Base-by-base conservation (phyloP, 352 stramenopile species). In the Blastocystis sp. region DNA sequence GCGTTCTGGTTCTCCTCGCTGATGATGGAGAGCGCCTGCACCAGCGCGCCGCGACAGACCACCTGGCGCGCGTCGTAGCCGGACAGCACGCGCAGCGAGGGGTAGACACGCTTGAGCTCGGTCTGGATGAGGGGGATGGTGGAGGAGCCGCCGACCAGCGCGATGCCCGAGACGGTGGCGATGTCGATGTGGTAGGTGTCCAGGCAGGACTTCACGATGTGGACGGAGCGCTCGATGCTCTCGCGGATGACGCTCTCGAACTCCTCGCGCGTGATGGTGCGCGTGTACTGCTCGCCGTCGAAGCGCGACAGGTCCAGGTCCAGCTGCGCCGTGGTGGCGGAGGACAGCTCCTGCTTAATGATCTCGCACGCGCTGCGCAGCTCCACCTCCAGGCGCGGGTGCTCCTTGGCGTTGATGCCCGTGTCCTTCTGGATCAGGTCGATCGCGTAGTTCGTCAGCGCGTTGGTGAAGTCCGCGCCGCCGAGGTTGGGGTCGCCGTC, bases 401-500 rank as follows among this genome's bases (percentile, higher is more conserved):
- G 62, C 38, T 79, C 17, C 24, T 54, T 45, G 10, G 21, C 60
- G 43, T 79, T 43, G 34, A 79, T 64, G 28, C 57, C 57, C 42
- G 57, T 24, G 57, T 79, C 69, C 2, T 60, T 28, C 6, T 63
- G 42, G 42, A 79, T 79, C 69, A 62, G 62, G 24, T 61, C 3
- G 2, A 19, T 42, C n/a, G 69, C 42, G 7, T 63, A n/a, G 11
- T 40, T 34, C 43, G 60, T 60, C 43, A 79, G 40, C 34, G 69
- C 69, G 40, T 79, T 64, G 70, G 91, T 90, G 76, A 91, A 91
- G 63, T 91, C 90, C 54, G 91, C 90, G 40, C 90, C 90, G 45
- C 90, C 90, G 11, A 91, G 87, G 34, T 81, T 66, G 19, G 90
- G 91, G 66, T 92, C 89, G 17, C 90, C 90, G 80, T 92, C 91